Conservation (phyloP, 768 basidiomycete species). For the Agaricus subrufescens region DNA sequence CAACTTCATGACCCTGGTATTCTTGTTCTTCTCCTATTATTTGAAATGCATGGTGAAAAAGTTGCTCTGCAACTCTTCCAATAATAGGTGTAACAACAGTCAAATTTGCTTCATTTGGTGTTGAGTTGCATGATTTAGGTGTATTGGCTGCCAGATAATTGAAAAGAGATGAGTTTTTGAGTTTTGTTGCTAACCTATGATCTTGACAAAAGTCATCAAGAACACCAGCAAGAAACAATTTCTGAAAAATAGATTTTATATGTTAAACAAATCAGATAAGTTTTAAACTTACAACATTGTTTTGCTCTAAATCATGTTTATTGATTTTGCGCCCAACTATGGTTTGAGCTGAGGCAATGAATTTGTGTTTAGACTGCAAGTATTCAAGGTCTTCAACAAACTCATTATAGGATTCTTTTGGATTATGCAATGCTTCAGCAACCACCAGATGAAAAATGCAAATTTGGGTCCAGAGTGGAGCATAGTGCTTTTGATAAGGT, state of each 20-base stretch:
- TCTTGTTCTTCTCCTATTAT: slow-evolving; percentile 25
- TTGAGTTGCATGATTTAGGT: background rate
- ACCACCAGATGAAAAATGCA: slow-evolving; percentile 46
- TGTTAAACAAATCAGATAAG: background rate
- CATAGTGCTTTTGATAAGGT: slow-evolving; percentile 41
- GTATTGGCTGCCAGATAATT: slow-evolving; percentile 9
- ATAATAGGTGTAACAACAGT: slow-evolving; percentile 36
- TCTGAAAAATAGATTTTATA: slow-evolving; percentile 23
- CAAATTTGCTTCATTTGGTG: background rate
- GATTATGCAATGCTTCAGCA: slow-evolving; percentile 25
- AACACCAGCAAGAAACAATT: slow-evolving; percentile 33
- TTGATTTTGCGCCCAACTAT: slow-evolving; percentile 42
- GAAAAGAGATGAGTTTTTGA: slow-evolving; percentile 39
- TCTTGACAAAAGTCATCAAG: slow-evolving; percentile 25
- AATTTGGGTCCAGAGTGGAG: slow-evolving; percentile 45
- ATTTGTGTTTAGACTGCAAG: slow-evolving; percentile 22
- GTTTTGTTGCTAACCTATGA: slow-evolving; percentile 16
- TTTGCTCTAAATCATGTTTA: slow-evolving; percentile 37
- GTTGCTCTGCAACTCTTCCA: slow-evolving; percentile 36
- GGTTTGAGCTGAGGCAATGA: slow-evolving; percentile 21
- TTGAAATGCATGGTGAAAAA: slow-evolving; percentile 42
- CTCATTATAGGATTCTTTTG: slow-evolving; percentile 30
- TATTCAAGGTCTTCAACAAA: slow-evolving; percentile 31
- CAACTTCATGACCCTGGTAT: slow-evolving; percentile 22
- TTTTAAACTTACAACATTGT: slow-evolving; percentile 38